Evolutionary conservation across 805 yeast genomes (phyloP), one percentile per base, ranked within the genome.

Genomic region (Myxozyma melibiosi): DNA sequence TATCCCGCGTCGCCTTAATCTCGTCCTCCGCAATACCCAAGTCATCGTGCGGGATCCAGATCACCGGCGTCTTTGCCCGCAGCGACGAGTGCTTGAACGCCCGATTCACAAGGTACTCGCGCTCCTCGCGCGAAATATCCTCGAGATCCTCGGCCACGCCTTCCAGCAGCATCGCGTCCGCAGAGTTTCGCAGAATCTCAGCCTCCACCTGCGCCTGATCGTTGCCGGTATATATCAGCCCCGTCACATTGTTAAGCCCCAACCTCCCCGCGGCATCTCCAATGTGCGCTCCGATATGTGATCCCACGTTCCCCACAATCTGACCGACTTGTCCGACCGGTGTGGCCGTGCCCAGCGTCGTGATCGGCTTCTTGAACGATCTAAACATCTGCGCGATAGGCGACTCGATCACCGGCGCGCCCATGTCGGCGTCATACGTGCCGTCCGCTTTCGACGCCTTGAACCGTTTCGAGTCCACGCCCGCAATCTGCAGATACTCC

Each of bases 41-140:
- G 18, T 55, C 61, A 61, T 80, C 82, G 22, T 63, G 58, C 0
- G 82, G 82, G 2, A 80, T 57, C 82, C 81, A 78, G 1, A 79
- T 66, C 25, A 73, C 64, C 9, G 76, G 75, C 22, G 66, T 57
- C 13, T 46, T 57, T 7, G 62, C 57, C 22, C 69, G 59, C 16
- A 68, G 53, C 4, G 70, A 69, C 3, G 73, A 72, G 53, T 73
- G 71, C 43, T 61, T 64, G 52, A 70, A 73, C 16, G 72, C 65
- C 25, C 65, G 67, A 16, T 59, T 51, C 4, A 65, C 56, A 8
- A 67, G 41, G 39, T 51, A 57, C n/a, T 66, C 68, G n/a, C 63
- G 65, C 35, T 69, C 68, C 5, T 60, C 67, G 4, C 51, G 22
- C 1, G 66, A 62, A 6, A 71, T 42, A 11, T 56, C 58, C 7